phyloP scores from a whole-genome alignment of 2,329 filamentous ascomycete genomes.

The Xylaria sp. region DNA sequence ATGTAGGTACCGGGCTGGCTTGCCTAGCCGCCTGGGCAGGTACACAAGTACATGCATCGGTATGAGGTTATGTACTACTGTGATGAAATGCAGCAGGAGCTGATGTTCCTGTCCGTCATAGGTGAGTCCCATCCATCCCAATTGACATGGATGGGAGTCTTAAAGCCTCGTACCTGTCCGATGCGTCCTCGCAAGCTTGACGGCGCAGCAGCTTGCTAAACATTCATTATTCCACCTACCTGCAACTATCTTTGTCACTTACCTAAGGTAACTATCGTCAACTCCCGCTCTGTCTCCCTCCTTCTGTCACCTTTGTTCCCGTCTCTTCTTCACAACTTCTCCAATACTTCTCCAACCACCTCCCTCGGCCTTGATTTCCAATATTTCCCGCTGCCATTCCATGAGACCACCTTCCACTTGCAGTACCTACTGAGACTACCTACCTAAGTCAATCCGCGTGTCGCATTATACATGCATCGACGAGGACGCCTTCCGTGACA shows the following conservation, averaged over 20 bases:
- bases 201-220: background rate
- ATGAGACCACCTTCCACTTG: background rate
- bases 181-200: background rate
- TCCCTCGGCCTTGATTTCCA: background rate
- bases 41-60: too few relatives aligned
- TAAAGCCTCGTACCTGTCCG: background rate
- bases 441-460: background rate
- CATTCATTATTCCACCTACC: background rate
- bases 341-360: too few relatives aligned
- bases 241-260: background rate
- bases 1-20: background rate
- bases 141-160: background rate
- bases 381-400: background rate
- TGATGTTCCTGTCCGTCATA: background rate
- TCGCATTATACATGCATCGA: constrained; percentile 32
- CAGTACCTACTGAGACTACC: background rate
- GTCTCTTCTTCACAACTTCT: background rate
- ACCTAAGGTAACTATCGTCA: too few relatives aligned
- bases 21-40: background rate
- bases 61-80: too few relatives aligned
- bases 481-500: constrained; percentile 21
- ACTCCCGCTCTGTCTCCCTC: too few relatives aligned
- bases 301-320: background rate
- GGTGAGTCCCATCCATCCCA: too few relatives aligned
- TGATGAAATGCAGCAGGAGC: background rate